Evolutionary conservation across 805 yeast genomes (phyloP), one percentile per base, ranked within the genome.

Genomic region (Pichia kluyveri): DNA sequence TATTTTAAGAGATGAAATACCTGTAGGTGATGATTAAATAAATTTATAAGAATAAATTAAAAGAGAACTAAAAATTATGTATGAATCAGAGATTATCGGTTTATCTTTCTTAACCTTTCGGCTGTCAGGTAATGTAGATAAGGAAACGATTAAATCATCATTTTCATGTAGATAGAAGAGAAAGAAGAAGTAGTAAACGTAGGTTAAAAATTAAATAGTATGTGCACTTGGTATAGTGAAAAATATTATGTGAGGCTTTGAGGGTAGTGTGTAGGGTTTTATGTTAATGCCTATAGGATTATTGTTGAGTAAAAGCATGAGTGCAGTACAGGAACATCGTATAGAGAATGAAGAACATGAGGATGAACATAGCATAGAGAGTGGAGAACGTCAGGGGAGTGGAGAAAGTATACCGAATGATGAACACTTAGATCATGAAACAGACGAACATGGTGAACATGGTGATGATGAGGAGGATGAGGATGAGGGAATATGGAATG

Each of bases 1-100:
- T 57, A 76, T 88, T 3, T 69, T 91, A 56, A 88, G 85, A 60
- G 99, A 93, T 61, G 99, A 93, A 68, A 83, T 93, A 41, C 99
- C 99, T 14, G 95, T 95, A 7, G 99, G 98, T 26, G 98, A 93
- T 65, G 96, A 90, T 42, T 62, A 44, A 46, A 12, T 23, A 18
- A 11, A 10, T 27, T n/a, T n/a, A n/a, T n/a, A n/a, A 23, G 12
- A n/a, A n/a, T 38, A 15, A 12, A 23, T 18, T n/a, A 18, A 9
- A 37, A 37, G 12, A 37, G 8, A 37, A 18, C n/a, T n/a, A 18
- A 18, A 37, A 5, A 37, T 8, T 17, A 37, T 3, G 39, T 9
- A 18, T n/a, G 15, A n/a, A 37, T 41, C 47, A 44, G 47, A 31
- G 8, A 5, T 37, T 34, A 41, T 38, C 46, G 31, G 39, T 31